Evolutionary conservation across 2,329 filamentous ascomycete species (phyloP), one percentile per base, ranked within the genome.

Genomic region (Penicillium verrucosum): DNA sequence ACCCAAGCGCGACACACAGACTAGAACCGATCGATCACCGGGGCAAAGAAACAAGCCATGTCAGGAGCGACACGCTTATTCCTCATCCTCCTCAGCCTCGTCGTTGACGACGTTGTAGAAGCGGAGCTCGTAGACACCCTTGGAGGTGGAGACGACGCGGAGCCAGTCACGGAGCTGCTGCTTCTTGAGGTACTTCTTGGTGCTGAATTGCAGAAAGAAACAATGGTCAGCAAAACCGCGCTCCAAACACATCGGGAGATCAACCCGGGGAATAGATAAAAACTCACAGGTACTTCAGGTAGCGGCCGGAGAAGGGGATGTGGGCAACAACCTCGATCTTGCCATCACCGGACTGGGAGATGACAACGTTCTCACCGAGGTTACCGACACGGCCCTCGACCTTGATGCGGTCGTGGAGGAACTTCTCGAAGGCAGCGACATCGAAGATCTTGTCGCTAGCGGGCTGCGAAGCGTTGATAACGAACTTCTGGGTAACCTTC

Each of bases 141-240:
- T 93, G 79, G 89, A 92, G 78, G 93, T 97, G 71, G 92, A 95
- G 76, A 99, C 94, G 73, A 99, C 93, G 75, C 94, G 92, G 77
- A 99, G 90, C 94, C 94, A 99, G 86, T 99, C 94, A 83, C 94
- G 91, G 78, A 99, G 90, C 87, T 97, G 93, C 86, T 97, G 91
- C 90, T 99, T 99, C 92, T 99, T 99, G 81, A 99, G 89, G 89
- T 96, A 99, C 87, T 99, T 99, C 91, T 99, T 99, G 80, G 94
- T 99, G 79, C 91, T 96, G 68, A 53, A 50, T 46, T 48, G 38
- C 5, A 43, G 18, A 34, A 46, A 37, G 27, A 18, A 23, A 9
- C 21, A 36, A 29, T 34, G 37, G 60, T 60, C 53, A 65, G 58
- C 27, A 30, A 12, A 27, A 9, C 30, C 25, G 12, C 27, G 12